Conservation (phyloP, 2,329 filamentous ascomycete genomes). For the Hymenoscyphus repandus region DNA sequence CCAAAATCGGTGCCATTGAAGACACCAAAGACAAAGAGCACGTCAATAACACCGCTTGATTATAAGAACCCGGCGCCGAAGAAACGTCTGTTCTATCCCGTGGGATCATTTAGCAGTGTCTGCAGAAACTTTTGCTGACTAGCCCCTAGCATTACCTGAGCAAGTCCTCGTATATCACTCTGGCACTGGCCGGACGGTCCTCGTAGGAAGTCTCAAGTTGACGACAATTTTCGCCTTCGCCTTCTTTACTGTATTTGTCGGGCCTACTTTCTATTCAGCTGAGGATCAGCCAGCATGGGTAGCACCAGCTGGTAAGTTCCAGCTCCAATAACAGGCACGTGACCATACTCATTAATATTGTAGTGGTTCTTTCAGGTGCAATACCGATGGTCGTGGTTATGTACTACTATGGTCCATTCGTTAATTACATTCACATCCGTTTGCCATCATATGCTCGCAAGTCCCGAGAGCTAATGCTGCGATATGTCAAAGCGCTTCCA, state of each 20-base stretch:
- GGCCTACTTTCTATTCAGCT: slow-evolving; percentile 35
- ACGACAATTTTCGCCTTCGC: slow-evolving; percentile 64
- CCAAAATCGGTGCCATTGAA: not conserved
- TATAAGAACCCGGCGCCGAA: too few species aligned
- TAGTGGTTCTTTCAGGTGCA: slow-evolving; percentile 52
- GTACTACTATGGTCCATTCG: slow-evolving; percentile 64
- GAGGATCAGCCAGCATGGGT: slow-evolving; percentile 27
- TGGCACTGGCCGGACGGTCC: slow-evolving; percentile 60
- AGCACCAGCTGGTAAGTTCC: slow-evolving; percentile 20
- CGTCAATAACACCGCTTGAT: too few species aligned
- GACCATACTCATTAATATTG: slow-evolving; percentile 9
- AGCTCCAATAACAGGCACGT: not conserved
- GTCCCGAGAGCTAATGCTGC: slow-evolving; percentile 50
- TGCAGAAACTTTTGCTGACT: not conserved
- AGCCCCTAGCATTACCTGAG: slow-evolving; percentile 45
- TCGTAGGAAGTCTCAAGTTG: slow-evolving; percentile 66
- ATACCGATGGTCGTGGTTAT: slow-evolving; percentile 61
- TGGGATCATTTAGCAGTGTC: too few species aligned
- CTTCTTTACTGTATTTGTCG: slow-evolving; percentile 59
- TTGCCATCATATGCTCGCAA: slow-evolving; percentile 61
- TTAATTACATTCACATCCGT: slow-evolving; percentile 65
- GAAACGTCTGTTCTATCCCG: not conserved
- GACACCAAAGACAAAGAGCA: too few species aligned
- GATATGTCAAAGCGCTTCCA: slow-evolving; percentile 45
- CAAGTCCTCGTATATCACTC: slow-evolving; percentile 69